Conservation (phyloP, 2,329 filamentous ascomycete species). For the Penicillium sp. region DNA sequence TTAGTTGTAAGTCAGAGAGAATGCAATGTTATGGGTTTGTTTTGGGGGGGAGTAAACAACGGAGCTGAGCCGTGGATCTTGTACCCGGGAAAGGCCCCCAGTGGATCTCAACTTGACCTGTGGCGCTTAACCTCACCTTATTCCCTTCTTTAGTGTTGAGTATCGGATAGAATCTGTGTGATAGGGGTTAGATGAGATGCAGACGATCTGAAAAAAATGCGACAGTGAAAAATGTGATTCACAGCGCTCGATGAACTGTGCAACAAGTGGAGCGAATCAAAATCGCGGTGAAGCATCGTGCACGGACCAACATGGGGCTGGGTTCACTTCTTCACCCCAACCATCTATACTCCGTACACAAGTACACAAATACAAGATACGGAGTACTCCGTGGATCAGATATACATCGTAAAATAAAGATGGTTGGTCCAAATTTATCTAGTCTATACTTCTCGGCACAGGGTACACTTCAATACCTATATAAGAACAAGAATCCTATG, state of each 20-base stretch:
- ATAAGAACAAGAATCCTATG: background rate
- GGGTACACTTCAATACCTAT: too few relatives aligned
- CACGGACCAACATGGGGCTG: constrained; percentile 20
- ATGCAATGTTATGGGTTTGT: constrained; percentile 27
- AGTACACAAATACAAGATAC: background rate
- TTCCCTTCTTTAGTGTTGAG: background rate
- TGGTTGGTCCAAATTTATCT: background rate
- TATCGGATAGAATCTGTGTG: background rate
- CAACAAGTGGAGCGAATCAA: constrained; percentile 27
- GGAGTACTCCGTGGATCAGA: background rate
- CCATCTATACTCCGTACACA: background rate
- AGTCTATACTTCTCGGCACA: background rate
- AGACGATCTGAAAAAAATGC: constrained; percentile 2
- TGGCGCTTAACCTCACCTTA: background rate
- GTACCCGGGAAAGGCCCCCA: constrained; percentile 1
- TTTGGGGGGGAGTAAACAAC: constrained; percentile 18
- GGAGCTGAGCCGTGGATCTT: constrained; percentile 12
- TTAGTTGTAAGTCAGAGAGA: constrained; percentile 6
- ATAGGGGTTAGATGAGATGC: background rate
- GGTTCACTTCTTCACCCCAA: constrained; percentile 7
- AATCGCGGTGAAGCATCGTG: constrained; percentile 27
- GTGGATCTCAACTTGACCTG: background rate
- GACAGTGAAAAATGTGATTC: constrained; percentile 6
- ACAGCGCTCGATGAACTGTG: constrained; percentile 16
- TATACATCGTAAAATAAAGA: background rate